A percentile compares a stretch with the other conserved stretches of the same genome.
phyloP scores from a whole-genome alignment of 306 rosid species.

The Rosa persica region DNA sequence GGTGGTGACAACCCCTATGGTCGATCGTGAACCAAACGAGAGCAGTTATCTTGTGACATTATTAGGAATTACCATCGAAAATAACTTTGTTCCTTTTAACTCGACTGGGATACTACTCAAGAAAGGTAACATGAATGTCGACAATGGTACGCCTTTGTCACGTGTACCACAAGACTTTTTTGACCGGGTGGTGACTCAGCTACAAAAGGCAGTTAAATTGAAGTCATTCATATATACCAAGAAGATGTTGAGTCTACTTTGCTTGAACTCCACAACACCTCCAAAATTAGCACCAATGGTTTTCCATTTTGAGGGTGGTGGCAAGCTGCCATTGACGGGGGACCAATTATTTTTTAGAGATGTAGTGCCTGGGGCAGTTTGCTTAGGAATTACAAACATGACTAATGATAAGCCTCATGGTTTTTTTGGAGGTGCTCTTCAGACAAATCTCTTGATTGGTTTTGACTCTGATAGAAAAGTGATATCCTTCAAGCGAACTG shows the following conservation, averaged over 20 bases:
- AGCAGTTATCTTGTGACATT: constrained; percentile 44
- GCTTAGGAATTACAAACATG: neutral
- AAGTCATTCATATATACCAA: neutral
- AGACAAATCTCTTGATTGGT: neutral
- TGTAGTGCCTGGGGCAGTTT: too few species aligned
- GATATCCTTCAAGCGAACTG: neutral
- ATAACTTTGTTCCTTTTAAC: neutral
- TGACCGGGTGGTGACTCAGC: neutral
- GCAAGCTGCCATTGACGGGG: neutral
- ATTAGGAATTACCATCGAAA: neutral
- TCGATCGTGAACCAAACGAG: constrained; percentile 17
- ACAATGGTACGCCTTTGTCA: neutral
- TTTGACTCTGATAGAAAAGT: neutral
- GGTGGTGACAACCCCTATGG: constrained; percentile 51
- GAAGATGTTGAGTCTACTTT: neutral
- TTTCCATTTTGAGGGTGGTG: neutral
- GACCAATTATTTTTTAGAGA: neutral
- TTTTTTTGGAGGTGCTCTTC: neutral
- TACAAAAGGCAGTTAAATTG: neutral
- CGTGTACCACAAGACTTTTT: neutral
- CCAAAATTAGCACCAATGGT: neutral
- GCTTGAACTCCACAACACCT: neutral
- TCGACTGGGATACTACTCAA: neutral
- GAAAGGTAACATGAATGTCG: neutral
- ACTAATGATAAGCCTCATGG: too few species aligned